Percentiles rank a stretch among this genome's conserved stretches.
These are phyloP conservation scores for Fusarium continuum DNA, from an alignment of 2,329 filamentous ascomycete genomes.

Conservation along the genomic window DNA sequence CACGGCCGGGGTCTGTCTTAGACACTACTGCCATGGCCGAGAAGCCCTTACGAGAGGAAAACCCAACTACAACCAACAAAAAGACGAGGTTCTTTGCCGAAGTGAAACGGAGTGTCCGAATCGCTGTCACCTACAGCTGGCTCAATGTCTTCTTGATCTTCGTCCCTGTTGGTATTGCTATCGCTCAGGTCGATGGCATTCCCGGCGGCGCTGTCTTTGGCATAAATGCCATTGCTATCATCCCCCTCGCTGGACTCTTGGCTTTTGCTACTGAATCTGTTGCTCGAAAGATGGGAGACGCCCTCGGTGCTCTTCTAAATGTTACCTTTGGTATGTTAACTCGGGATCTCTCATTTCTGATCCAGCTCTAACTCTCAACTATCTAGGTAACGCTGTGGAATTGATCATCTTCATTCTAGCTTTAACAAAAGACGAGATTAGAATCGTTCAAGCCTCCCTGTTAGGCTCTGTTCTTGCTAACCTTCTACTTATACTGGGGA, in stretches of 20 bases:
- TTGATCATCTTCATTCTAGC: slow-evolving; percentile 71
- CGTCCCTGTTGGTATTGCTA: slow-evolving; percentile 78
- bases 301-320: slow-evolving; percentile 76
- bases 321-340: slow-evolving; percentile 73
- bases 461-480: slow-evolving; percentile 92
- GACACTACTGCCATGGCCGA: slow-evolving; percentile 27
- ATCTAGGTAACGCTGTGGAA: slow-evolving; percentile 69
- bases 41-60: slow-evolving; percentile 29
- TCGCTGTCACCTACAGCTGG: slow-evolving; percentile 76
- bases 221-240: slow-evolving; percentile 79
- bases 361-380: background rate
- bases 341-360: background rate
- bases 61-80: slow-evolving; percentile 45
- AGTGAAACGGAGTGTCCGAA: slow-evolving; percentile 60
- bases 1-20: slow-evolving; percentile 68
- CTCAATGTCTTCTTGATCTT: slow-evolving; percentile 81
- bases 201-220: slow-evolving; percentile 73
- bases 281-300: slow-evolving; percentile 76
- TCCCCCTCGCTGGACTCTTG: slow-evolving; percentile 77
- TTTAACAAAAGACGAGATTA: slow-evolving; percentile 70
- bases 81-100: slow-evolving; percentile 57
- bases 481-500: slow-evolving; percentile 86
- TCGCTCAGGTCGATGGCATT: slow-evolving; percentile 62
- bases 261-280: slow-evolving; percentile 80
- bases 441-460: slow-evolving; percentile 90